Percentiles rank a stretch among this genome's conserved stretches.
Conservation (phyloP, 331 rosid genomes). For the Arachis monticola region DNA sequence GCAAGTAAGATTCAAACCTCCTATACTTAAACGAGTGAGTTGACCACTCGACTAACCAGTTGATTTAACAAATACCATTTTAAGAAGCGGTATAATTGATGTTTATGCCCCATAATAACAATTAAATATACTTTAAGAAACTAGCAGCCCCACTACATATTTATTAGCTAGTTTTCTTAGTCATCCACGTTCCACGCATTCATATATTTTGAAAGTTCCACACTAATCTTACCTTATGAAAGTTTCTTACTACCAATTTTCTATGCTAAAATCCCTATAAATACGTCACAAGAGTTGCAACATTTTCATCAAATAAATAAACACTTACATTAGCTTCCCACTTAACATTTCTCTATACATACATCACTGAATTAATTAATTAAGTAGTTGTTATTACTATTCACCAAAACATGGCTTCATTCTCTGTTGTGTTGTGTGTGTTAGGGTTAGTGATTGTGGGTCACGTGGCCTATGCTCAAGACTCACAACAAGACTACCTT, state of each 20-base stretch:
- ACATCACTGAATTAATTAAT: background rate
- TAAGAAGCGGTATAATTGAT: background rate
- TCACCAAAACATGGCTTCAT: slow-evolving; percentile 25
- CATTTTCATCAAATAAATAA: slow-evolving; percentile 1
- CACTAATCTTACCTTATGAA: background rate
- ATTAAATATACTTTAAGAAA: no score
- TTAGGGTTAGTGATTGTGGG: slow-evolving; percentile 19
- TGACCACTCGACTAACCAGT: no score
- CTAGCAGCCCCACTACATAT: background rate
- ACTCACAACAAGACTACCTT: slow-evolving; percentile 43
- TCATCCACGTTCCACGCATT: background rate
- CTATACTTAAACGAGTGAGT: no score
- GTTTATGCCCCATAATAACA: no score
- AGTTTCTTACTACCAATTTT: background rate
- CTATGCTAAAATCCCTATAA: slow-evolving; percentile 11
- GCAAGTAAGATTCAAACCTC: no score
- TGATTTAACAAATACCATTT: no score
- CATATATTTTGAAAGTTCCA: background rate
- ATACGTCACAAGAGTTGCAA: slow-evolving; percentile 13
- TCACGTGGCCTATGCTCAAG: slow-evolving; percentile 24
- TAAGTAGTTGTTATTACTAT: no score
- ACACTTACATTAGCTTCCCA: background rate
- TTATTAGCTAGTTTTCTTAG: background rate
- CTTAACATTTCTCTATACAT: background rate
- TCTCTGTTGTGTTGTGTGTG: slow-evolving; percentile 2